Base-by-base conservation (phyloP, 305 asterid species). In the Euphrasia arctica region DNA sequence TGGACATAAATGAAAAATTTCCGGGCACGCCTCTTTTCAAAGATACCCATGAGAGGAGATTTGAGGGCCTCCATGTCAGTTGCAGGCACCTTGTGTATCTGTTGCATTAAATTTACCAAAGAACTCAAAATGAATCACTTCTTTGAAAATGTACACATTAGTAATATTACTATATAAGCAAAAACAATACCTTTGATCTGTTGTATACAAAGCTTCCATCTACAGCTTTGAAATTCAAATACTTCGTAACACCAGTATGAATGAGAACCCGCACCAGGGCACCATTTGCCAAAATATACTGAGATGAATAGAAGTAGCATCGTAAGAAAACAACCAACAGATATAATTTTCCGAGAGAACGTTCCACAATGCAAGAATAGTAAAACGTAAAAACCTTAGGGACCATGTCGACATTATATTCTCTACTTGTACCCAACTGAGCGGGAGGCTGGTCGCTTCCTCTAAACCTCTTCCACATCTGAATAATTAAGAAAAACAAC, bases 271-370 rank as follows among this genome's bases (percentile, higher is more conserved):
- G 91, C 68, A 92, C 91, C 70, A 92, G 96, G 54, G 78, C 87
- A 72, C 98, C 98, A 75, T 92, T 92, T 68, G 98, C 98, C 98
- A 92, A 89, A 60, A 92, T 92, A 82, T 78, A 92, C 98, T 92
- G 93, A 75, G 54, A 65, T 3, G 48, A 45, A 64, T 60, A 11
- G 52, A 55, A 63, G 75, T 6, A 76, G 65, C 72, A 71, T 60
- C 14, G 54, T 77, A 13, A 62, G n/a, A 41, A 58, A 55, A 11
- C 28, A 59, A 55, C 54, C 70, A 58, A 51, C 39, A 72, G 58
- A 43, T 65, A 14, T 25, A 6, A 70, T 60, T 58, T 4, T 34
- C 28, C 48, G 12, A 62, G 49, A 75, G 34, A 52, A 63, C 60
- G 60, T 50, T 27, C 39, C 63, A 32, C 29, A 75, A 34, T 28